Base-by-base conservation (phyloP, 1,284 basidiomycete genomes). In the Microbotryum silenes-acaulis region DNA sequence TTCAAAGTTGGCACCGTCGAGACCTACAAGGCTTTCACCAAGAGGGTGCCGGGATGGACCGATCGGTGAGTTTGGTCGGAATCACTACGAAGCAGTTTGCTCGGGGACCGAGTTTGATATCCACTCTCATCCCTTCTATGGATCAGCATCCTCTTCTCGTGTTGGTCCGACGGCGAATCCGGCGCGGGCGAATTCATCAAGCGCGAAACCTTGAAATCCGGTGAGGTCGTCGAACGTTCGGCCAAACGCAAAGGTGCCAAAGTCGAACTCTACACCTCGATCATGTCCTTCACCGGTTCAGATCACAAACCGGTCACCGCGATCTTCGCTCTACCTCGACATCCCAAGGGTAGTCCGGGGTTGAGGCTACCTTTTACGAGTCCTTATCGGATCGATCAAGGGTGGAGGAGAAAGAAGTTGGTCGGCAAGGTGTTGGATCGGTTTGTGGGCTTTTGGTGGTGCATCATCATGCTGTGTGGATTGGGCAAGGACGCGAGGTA, bases 41-140 rank as follows among this genome's bases (percentile, higher is more conserved):
- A 86, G 72, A 84, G 94, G 8, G 80, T 81, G 7, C 94, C 94
- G 0, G 87, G 92, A 23, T 98, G 92, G 89, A 97, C 93, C 25
- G 94, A 98, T 76, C 83, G 94, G 50, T 42, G 37, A 42, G 37
- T 42, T 42, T 6, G 37, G 37, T 4, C 12, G 16, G 37, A 18
- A 14, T 42, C 16, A 16, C 37, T 42, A 16, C 14, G 37, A 18
- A 6, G 37, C 14, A 6, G 16, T 42, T 42, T 6, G 37, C 31
- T 42, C 37, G 37, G 4, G 16, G 14, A 3, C 37, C 37, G 37
- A 18, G 14, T 42, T 14, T 42, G 14, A 42, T 42, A 42, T 42
- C 37, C 6, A 16, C 10, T 18, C 37, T 42, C 16, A 42, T 42
- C 37, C 16, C 37, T 42, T 42, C 3, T 31, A 31, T 3, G 37